These are phyloP conservation scores for Fonsecaea erecta DNA, from an alignment of 2,329 filamentous ascomycete genomes.

Conservation along the genomic window DNA sequence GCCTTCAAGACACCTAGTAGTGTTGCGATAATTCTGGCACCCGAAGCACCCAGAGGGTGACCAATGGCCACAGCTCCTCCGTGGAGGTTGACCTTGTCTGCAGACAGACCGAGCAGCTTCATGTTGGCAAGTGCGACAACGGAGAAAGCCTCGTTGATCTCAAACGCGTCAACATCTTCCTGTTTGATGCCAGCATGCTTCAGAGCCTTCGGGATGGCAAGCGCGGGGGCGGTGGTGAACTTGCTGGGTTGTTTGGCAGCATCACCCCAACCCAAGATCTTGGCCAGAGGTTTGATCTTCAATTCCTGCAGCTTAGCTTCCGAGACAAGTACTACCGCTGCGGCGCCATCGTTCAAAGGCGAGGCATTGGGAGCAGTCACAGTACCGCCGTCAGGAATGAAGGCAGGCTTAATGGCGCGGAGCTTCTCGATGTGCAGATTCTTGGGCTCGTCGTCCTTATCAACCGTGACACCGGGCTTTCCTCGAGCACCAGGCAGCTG, in stretches of 20 bases:
- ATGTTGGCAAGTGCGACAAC: constrained; percentile 96
- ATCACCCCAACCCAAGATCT: constrained; percentile 97
- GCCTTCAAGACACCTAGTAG: constrained; percentile 85
- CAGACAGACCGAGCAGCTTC: constrained; percentile 79
- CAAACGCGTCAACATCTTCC: constrained; percentile 84
- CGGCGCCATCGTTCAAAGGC: constrained; percentile 91
- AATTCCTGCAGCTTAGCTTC: constrained; percentile 93
- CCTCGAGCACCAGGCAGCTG: constrained; percentile 86
- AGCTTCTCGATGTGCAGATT: constrained; percentile 85
- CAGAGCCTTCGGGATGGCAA: constrained; percentile 96
- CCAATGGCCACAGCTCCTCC: constrained; percentile 95
- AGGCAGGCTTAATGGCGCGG: constrained; percentile 80
- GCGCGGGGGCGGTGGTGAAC: constrained; percentile 91
- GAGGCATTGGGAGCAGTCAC: constrained; percentile 97
- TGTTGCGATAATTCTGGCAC: constrained; percentile 90
- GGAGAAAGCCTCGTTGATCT: constrained; percentile 99
- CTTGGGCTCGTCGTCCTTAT: constrained; percentile 93
- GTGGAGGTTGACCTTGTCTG: constrained; percentile 91
- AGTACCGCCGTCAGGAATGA: constrained; percentile 76
- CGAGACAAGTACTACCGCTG: constrained; percentile 89
- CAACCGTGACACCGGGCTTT: constrained; percentile 80
- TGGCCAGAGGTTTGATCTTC: constrained; percentile 86
- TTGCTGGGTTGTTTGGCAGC: constrained; percentile 88
- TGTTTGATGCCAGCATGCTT: constrained; percentile 86
- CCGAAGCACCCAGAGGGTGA: constrained; percentile 90